phyloP scores from a whole-genome alignment of 2,329 filamentous ascomycete genomes.

The Penicillium concentricum region DNA sequence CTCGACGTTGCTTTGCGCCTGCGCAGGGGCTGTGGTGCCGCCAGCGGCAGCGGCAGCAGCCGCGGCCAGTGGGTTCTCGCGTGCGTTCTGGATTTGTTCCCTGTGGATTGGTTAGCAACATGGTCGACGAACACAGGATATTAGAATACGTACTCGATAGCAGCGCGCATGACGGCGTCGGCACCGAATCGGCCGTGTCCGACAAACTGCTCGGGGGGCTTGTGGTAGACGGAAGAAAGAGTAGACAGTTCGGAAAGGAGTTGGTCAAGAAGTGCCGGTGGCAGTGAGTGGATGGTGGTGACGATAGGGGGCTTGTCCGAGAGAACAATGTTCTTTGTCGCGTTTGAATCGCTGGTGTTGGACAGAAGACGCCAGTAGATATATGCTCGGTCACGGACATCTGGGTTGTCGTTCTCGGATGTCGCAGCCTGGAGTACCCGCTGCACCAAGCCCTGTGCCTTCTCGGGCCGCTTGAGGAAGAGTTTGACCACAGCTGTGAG shows the following conservation, averaged over 20 bases:
- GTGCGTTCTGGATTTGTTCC: slow-evolving; percentile 87
- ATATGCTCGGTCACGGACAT: slow-evolving; percentile 94
- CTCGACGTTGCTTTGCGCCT: slow-evolving; percentile 75
- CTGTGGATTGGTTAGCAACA: slow-evolving; percentile 34
- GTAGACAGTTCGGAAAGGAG: slow-evolving; percentile 91
- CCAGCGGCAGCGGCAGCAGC: slow-evolving; percentile 64
- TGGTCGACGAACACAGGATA: background rate
- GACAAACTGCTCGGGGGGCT: slow-evolving; percentile 95
- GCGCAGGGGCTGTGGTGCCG: slow-evolving; percentile 51
- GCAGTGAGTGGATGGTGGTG: slow-evolving; percentile 88
- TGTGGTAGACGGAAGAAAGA: slow-evolving; percentile 96
- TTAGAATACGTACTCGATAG: slow-evolving; percentile 67
- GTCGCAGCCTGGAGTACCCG: slow-evolving; percentile 92
- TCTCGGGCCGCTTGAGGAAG: slow-evolving; percentile 94
- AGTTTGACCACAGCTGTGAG: slow-evolving; percentile 95
- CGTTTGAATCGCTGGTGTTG: slow-evolving; percentile 71
- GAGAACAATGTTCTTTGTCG: slow-evolving; percentile 90
- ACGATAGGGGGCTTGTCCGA: slow-evolving; percentile 93
- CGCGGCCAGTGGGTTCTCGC: slow-evolving; percentile 90
- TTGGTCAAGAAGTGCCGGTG: slow-evolving; percentile 78
- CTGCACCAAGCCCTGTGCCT: slow-evolving; percentile 85
- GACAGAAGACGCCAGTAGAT: slow-evolving; percentile 97
- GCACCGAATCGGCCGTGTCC: slow-evolving; percentile 92
- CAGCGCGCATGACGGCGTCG: slow-evolving; percentile 89
- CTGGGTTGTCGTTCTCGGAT: slow-evolving; percentile 93